Evolutionary conservation across 208 protist species (phyloP), one percentile per base, ranked within the genome.

Genomic region (Acanthamoeba lenticulata): DNA sequence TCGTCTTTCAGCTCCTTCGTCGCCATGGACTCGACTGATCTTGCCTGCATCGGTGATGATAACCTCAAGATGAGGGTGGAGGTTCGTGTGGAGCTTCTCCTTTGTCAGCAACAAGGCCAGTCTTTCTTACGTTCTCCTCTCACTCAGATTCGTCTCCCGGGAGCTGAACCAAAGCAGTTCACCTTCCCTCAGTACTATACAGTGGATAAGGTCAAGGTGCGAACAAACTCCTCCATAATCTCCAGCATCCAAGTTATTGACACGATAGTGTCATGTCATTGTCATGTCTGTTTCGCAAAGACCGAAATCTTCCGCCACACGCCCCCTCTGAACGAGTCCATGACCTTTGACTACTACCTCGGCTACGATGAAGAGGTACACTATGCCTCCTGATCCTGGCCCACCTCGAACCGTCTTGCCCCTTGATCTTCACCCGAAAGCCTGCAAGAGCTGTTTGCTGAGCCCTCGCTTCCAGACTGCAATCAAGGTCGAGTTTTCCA

Each of bases 281-380:
- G n/a, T 45, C 13, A 45, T 34, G 7, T 86, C 45, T 7, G 17
- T 55, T 13, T 62, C 44, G 13, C 47, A 24, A 21, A 90, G 83
- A 90, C 52, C 57, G 83, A 90, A 36, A 38, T 90, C 83, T 90
- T 90, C 38, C 83, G 83, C 2, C 15, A 67, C 47, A 60, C 38
- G 32, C 45, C 83, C 2, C n/a, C 45, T 13, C 34, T 90, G 5
- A 40, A 90, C 34, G 83, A 90, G 34, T 90, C 83, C 1, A 57
- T 90, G 83, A 90, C 60, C 34, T 90, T 90, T 90, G 83, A 90
- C n/a, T 90, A 90, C 40, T 67, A 90, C 38, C 49, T 90, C 24
- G 83, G 83, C 34, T 24, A 67, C 3, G 57, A 69, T 29, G 83
- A 90, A 90, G 83, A 90, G 83, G 83, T 72, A 72, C 3, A 72